These are phyloP conservation scores for Melampsora americana DNA, from an alignment of 1,284 basidiomycete genomes.

Conservation along the genomic window DNA sequence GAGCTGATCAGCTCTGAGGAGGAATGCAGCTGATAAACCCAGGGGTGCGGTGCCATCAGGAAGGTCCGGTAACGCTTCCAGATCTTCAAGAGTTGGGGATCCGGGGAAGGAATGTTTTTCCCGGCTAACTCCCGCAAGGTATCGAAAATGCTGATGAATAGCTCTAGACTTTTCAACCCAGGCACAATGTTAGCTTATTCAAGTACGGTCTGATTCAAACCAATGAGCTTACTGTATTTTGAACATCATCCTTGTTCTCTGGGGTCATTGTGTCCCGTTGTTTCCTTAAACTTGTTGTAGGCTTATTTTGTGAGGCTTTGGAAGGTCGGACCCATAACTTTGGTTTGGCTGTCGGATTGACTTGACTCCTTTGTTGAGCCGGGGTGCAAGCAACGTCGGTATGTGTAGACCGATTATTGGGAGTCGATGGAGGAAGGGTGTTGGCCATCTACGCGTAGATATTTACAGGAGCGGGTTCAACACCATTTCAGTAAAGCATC, in stretches of 20 bases:
- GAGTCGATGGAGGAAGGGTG: too few species aligned
- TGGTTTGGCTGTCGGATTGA: too few species aligned
- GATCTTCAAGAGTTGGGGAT: slow-evolving; percentile 17
- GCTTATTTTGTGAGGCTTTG: too few species aligned
- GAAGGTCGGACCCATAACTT: too few species aligned
- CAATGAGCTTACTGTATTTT: too few species aligned
- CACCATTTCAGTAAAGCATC: too few species aligned
- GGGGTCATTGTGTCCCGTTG: neutral
- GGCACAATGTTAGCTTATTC: neutral
- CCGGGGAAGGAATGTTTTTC: slow-evolving; percentile 7
- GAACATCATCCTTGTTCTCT: neutral
- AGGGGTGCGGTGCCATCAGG: neutral
- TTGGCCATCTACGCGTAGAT: too few species aligned
- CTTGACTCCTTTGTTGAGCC: too few species aligned
- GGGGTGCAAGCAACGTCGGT: too few species aligned
- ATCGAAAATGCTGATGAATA: neutral
- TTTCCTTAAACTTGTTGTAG: neutral
- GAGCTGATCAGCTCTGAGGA: neutral
- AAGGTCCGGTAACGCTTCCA: slow-evolving; percentile 3
- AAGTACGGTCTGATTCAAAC: neutral
- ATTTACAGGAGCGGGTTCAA: too few species aligned
- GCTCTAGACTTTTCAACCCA: neutral
- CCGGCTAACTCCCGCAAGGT: neutral
- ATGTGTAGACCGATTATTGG: too few species aligned
- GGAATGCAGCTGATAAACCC: neutral